phyloP scores from a whole-genome alignment of 257 asterid species.

The Rubia yunnanensis region DNA sequence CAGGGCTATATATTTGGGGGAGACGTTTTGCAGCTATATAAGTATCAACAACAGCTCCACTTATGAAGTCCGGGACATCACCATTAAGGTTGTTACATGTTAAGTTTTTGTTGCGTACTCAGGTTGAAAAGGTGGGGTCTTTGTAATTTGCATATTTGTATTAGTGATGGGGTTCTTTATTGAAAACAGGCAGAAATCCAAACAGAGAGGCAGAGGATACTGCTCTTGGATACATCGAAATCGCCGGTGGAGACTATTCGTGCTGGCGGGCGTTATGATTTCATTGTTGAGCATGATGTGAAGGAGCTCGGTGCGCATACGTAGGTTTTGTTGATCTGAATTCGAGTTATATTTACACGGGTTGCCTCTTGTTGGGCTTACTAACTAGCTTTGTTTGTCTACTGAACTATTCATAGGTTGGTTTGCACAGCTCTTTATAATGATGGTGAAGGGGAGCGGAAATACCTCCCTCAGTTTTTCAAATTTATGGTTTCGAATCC shows the following conservation, averaged over 20 bases:
- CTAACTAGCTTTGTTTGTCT: neutral
- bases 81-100: slow-evolving; percentile 53
- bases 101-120: neutral
- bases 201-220: slow-evolving; percentile 90
- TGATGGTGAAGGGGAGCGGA: slow-evolving; percentile 83
- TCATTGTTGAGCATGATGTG: slow-evolving; percentile 98
- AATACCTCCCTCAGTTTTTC: slow-evolving; percentile 97
- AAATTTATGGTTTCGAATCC: slow-evolving; percentile 94
- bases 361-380: neutral
- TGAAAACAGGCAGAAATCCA: slow-evolving; percentile 81
- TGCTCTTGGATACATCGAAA: slow-evolving; percentile 87
- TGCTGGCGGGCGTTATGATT: slow-evolving; percentile 96
- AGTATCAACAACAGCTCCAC: slow-evolving; percentile 93
- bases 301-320: slow-evolving; percentile 99
- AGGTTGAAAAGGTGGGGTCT: neutral
- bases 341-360: slow-evolving; percentile 17
- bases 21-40: slow-evolving; percentile 95
- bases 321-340: slow-evolving; percentile 37
- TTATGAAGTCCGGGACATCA: slow-evolving; percentile 75
- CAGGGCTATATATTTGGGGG: slow-evolving; percentile 97
- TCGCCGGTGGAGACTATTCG: slow-evolving; percentile 91
- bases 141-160: neutral
- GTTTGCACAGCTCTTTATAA: slow-evolving; percentile 93
- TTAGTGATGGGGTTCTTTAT: neutral
- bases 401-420: slow-evolving; percentile 41